Evolutionary conservation across 176 grass and related monocot species (phyloP), one percentile per base, ranked within the genome.

Genomic region (Triticum monococcum): DNA sequence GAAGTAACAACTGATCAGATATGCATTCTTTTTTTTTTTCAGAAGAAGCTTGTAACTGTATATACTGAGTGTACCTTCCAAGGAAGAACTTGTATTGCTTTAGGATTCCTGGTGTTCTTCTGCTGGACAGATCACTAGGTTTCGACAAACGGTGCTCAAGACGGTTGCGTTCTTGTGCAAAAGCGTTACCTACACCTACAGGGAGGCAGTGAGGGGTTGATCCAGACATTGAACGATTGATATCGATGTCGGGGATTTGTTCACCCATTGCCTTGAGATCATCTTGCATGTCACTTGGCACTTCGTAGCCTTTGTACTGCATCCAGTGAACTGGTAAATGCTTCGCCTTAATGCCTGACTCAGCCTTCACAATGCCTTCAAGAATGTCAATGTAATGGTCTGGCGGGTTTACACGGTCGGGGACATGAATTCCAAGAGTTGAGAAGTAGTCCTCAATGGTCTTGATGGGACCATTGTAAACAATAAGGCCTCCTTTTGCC

Each of bases 311-410:
- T 24, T 95, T 95, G 83, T 86, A 67, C 59, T 87, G 32, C 89
- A 95, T 91, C 93, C 93, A 95, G 31, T 85, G 56, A 7, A 85
- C 60, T 4, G 93, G 91, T 16, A 95, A 72, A n/a, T 95, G 91
- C 68, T 91, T 95, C 0, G 78, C 81, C 16, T 89, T 69, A 75
- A 92, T 81, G 14, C 83, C 86, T 48, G 86, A 88, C 28, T 84
- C 85, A 31, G 84, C 80, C 71, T 93, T 95, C 78, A 89, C 88
- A 50, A 92, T 91, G 22, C 91, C 93, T 68, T 95, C 88, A 62
- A 95, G 84, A 82, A 95, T 93, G 77, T 95, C 93, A 35, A 95
- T 95, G 52, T 91, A 95, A 64, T 95, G 89, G 61, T 95, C 93
- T 18, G 93, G 93, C 14, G 93, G 93, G 56, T 95, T 95, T 54